Evolutionary conservation across 176 grass and related monocot genomes (phyloP).

Genomic region (Tuctoria greenei): DNA sequence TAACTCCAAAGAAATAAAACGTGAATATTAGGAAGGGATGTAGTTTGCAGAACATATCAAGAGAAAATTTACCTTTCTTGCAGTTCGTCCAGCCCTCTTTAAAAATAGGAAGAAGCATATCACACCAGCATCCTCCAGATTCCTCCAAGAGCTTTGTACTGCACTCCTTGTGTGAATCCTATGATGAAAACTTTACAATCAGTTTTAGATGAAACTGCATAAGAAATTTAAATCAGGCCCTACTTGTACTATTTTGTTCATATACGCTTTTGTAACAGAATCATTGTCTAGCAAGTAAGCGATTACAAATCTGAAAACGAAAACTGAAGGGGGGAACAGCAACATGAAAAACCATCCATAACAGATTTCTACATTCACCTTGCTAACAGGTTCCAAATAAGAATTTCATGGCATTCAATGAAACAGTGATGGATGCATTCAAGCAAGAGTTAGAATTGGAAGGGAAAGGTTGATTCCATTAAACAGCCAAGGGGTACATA

Average conservation of each 20-base stretch:
- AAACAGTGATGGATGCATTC: not conserved
- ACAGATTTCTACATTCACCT: not conserved
- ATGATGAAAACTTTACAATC: conserved; percentile 6
- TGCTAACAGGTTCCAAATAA: not conserved
- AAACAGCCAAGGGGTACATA: too few species aligned
- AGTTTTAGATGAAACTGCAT: conserved; percentile 10
- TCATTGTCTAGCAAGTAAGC: conserved; percentile 6
- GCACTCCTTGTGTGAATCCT: conserved; percentile 83
- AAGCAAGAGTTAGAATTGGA: not conserved
- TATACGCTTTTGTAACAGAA: not conserved
- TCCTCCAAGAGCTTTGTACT: conserved; percentile 64
- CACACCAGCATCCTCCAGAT: conserved; percentile 83
- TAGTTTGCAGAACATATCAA: conserved; percentile 1
- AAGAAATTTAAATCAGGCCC: not conserved
- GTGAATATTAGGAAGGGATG: conserved; percentile 28
- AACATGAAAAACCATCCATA: not conserved
- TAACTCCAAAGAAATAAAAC: conserved; percentile 51
- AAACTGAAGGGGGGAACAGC: not conserved
- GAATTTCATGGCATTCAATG: not conserved
- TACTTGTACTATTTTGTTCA: not conserved
- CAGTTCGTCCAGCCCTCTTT: conserved; percentile 83
- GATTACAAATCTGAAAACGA: not conserved
- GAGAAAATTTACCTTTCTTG: conserved; percentile 75
- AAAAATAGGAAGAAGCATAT: conserved; percentile 76
- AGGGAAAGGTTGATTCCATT: too few species aligned